Percentiles rank a stretch among this genome's conserved stretches.
phyloP scores from a whole-genome alignment of 331 rosid genomes.

The Saraca asoca region DNA sequence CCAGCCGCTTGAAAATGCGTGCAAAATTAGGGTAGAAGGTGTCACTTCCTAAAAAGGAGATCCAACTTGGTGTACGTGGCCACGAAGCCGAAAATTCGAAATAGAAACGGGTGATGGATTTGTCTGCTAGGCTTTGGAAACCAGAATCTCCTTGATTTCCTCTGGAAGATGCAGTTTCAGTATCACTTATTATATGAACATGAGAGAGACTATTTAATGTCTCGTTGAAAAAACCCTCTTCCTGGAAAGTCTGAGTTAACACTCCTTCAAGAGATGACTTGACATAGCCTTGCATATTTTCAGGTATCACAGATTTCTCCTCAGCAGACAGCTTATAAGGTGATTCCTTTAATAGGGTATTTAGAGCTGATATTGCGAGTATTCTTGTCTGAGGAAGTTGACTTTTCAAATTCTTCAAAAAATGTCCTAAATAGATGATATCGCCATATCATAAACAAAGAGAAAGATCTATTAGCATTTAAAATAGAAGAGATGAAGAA shows the following conservation, averaged over 20 bases:
- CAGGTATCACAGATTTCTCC: conserved; percentile 43
- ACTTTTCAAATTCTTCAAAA: conserved; percentile 86
- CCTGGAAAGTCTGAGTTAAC: conserved; percentile 82
- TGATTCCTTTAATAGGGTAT: conserved; percentile 88
- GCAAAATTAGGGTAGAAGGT: conserved; percentile 91
- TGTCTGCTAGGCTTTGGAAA: conserved; percentile 96
- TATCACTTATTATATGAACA: conserved; percentile 82
- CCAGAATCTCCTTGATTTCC: conserved; percentile 79
- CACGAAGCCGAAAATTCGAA: conserved; percentile 96
- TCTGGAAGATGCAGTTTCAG: conserved; percentile 72
- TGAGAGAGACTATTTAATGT: conserved; percentile 93
- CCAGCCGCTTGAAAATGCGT: conserved; percentile 85
- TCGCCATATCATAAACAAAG: conserved; percentile 16
- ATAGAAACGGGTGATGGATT: conserved; percentile 89
- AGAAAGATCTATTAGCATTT: conserved; percentile 7
- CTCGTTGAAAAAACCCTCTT: conserved; percentile 90
- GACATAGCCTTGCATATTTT: conserved; percentile 51
- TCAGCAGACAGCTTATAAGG: conserved; percentile 77
- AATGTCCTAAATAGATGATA: conserved; percentile 70
- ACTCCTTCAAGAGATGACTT: conserved; percentile 88
- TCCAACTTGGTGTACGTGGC: conserved; percentile 99
- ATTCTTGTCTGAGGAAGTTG: conserved; percentile 99
- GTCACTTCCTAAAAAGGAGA: conserved; percentile 77
- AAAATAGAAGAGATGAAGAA: conserved; percentile 11
- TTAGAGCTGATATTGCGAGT: conserved; percentile 93